Evolutionary conservation across 441 rosid species (phyloP).

Genomic region (Gossypium schwendimanii): DNA sequence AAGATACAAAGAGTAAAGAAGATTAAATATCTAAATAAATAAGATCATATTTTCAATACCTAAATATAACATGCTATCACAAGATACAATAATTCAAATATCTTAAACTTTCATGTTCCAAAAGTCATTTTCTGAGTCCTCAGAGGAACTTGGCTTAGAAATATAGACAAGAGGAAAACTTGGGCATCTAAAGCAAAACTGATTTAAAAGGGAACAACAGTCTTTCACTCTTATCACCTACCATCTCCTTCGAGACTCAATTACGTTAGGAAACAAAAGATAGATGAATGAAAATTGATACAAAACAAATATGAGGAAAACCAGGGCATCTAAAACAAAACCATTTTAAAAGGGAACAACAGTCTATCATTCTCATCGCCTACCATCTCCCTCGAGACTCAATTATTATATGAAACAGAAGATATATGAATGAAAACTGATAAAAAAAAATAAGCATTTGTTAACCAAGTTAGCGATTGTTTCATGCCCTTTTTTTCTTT

Average conservation of each 20-base stretch:
- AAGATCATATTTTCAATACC: background rate
- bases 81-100: background rate
- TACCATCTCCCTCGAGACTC: background rate
- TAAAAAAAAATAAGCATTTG: background rate
- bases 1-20: background rate
- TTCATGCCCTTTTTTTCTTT: background rate
- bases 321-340: no score
- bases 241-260: background rate
- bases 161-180: background rate
- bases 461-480: background rate
- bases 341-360: background rate
- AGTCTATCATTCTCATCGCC: background rate
- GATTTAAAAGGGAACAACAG: background rate
- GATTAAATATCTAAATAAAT: background rate
- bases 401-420: background rate
- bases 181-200: background rate
- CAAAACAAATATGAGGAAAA: background rate
- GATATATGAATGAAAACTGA: background rate
- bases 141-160: slow-evolving; percentile 3
- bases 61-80: background rate
- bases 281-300: background rate
- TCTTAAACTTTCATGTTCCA: background rate
- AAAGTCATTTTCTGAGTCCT: background rate
- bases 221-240: background rate
- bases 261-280: background rate